These are phyloP conservation scores for Conringia planisiliqua DNA, from an alignment of 345 rosid genomes.

Conservation along the genomic window DNA sequence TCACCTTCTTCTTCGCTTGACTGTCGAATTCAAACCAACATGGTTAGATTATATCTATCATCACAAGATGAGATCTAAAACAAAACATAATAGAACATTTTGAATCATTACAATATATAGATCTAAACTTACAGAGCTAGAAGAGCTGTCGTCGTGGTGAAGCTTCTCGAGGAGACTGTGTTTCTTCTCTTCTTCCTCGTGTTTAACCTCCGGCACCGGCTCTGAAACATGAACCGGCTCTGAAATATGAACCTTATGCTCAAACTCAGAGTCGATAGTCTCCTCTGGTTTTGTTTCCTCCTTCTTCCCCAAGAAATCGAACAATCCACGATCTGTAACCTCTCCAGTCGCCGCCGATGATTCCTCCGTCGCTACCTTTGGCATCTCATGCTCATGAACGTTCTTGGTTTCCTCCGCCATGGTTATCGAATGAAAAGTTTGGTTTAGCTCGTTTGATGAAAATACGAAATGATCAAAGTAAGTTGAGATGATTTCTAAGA, in stretches of 20 bases:
- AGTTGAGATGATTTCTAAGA: not conserved
- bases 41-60: not conserved
- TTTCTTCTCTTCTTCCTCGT: conserved; percentile 49
- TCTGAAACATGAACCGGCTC: conserved; percentile 57
- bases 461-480: not conserved
- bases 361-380: conserved; percentile 22
- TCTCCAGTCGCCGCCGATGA: conserved; percentile 37
- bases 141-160: conserved; percentile 66
- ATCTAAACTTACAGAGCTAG: conserved; percentile 83
- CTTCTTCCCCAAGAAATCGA: conserved; percentile 71
- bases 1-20: conserved; percentile 82
- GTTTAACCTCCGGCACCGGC: conserved; percentile 20
- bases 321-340: conserved; percentile 68
- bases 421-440: not conserved
- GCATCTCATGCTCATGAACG: conserved; percentile 44
- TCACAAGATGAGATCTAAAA: not conserved
- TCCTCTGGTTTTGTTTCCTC: conserved; percentile 56
- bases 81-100: not conserved
- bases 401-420: conserved; percentile 61
- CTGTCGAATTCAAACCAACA: conserved; percentile 22
- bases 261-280: conserved; percentile 54
- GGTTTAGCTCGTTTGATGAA: not conserved
- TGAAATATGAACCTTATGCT: conserved; percentile 60
- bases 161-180: conserved; percentile 61
- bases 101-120: not conserved